phyloP scores from a whole-genome alignment of 2,329 filamentous ascomycete genomes.

The Arachnopeziza araneosa region DNA sequence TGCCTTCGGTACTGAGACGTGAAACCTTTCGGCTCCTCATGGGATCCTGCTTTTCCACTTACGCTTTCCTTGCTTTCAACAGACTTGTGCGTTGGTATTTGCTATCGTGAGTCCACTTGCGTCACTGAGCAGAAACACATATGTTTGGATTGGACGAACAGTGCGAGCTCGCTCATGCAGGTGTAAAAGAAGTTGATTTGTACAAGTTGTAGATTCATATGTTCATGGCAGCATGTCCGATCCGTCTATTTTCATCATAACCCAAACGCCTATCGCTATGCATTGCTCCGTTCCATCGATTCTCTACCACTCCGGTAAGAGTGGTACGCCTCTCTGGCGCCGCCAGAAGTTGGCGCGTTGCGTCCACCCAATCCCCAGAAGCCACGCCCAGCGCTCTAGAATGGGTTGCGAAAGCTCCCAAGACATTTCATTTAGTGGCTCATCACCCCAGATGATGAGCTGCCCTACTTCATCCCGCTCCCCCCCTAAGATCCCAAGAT shows the following conservation, averaged over 20 bases:
- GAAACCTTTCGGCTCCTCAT: not conserved
- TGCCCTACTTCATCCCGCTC: constrained; percentile 35
- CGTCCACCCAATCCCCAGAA: constrained; percentile 35
- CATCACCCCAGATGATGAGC: constrained; percentile 39
- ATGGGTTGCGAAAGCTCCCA: constrained; percentile 39
- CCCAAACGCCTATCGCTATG: not conserved
- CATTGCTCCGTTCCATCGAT: not conserved
- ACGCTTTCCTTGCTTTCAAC: not conserved
- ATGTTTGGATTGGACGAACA: not conserved
- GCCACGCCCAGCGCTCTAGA: constrained; percentile 36
- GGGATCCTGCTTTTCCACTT: not conserved
- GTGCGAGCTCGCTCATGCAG: not conserved
- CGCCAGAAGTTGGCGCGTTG: constrained; percentile 38
- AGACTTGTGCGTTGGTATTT: not conserved
- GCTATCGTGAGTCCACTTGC: not conserved
- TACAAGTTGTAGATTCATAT: not conserved
- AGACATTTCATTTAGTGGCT: constrained; percentile 36
- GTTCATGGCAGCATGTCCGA: not conserved
- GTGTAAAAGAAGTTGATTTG: not conserved
- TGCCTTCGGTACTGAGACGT: not conserved
- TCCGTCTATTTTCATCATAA: not conserved
- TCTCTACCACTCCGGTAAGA: constrained; percentile 31
- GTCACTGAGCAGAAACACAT: not conserved
- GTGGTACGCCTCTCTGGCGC: constrained; percentile 32
- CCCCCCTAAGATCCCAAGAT: constrained; percentile 33